Evolutionary conservation across 2,329 filamentous ascomycete species (phyloP).

Genomic region (Basipetospora chlamydospora): DNA sequence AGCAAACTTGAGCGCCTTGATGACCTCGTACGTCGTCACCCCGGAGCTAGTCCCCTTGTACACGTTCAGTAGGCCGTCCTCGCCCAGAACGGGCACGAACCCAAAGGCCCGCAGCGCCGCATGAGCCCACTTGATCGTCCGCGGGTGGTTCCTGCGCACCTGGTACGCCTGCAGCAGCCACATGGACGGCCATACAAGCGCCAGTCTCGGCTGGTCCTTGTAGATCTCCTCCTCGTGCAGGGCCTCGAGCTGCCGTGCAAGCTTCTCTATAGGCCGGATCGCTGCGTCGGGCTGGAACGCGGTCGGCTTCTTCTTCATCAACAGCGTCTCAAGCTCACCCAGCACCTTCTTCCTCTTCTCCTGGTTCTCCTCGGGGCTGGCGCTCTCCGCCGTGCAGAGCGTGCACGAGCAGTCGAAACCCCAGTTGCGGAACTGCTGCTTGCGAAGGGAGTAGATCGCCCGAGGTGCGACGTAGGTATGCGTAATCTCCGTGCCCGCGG

Average conservation of each 20-base stretch:
- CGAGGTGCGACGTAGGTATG: conserved; percentile 22
- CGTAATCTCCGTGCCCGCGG: conserved; percentile 21
- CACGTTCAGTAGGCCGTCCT: conserved; percentile 9
- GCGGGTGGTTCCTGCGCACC: conserved; percentile 17
- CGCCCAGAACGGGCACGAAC: conserved; percentile 10
- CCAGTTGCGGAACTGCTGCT: conserved; percentile 18
- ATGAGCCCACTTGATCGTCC: conserved; percentile 16
- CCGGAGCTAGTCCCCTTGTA: conserved; percentile 9
- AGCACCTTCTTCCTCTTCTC: conserved; percentile 12
- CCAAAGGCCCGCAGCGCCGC: conserved; percentile 21
- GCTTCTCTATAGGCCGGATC: conserved; percentile 17
- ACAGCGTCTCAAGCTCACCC: conserved; percentile 10
- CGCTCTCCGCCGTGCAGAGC: conserved; percentile 20
- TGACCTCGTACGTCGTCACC: conserved; percentile 20
- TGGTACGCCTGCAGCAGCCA: conserved; percentile 20
- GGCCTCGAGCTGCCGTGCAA: conserved; percentile 17
- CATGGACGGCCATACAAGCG: conserved; percentile 20
- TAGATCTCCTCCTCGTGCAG: conserved; percentile 19
- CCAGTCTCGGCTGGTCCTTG: conserved; percentile 16
- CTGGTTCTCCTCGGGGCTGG: conserved; percentile 8
- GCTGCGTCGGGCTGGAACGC: conserved; percentile 15
- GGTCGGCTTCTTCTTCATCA: conserved; percentile 11
- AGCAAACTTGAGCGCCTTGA: conserved; percentile 16
- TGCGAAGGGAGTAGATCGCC: conserved; percentile 13
- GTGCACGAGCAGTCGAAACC: conserved; percentile 24